Conservation (phyloP, 441 rosid species). For the Manihot esculenta region DNA sequence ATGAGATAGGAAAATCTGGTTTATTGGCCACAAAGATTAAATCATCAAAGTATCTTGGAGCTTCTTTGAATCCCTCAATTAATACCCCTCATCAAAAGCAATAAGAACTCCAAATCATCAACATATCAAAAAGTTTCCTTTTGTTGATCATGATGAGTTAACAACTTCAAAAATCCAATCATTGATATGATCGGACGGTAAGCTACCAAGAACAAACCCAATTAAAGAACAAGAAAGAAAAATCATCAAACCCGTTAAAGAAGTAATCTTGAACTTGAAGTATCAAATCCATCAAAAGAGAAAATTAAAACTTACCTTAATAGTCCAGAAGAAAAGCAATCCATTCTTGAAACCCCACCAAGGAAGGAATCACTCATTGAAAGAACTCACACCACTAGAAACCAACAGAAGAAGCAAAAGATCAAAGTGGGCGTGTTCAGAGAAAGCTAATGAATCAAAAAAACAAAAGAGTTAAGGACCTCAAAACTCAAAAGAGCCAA, state of each 20-base stretch:
- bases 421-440: slow-evolving; percentile 10
- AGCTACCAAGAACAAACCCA: slow-evolving; percentile 3
- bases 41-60: background rate
- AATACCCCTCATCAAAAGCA: background rate
- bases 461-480: background rate
- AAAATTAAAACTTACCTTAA: slow-evolving; percentile 21
- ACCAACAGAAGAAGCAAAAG: slow-evolving; percentile 7
- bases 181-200: slow-evolving; percentile 13
- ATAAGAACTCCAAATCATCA: background rate
- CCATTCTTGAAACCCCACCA: slow-evolving; percentile 7
- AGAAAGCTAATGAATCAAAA: slow-evolving; percentile 13
- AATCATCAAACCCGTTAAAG: slow-evolving; percentile 15
- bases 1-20: background rate
- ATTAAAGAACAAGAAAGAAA: background rate
- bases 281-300: slow-evolving; percentile 19
- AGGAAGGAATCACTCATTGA: slow-evolving; percentile 8
- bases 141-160: background rate
- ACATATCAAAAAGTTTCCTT: background rate
- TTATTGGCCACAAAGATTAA: background rate
- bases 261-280: slow-evolving; percentile 16
- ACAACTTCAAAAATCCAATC: slow-evolving; percentile 8
- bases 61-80: background rate
- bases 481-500: slow-evolving; percentile 12
- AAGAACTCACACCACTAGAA: background rate
- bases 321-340: slow-evolving; percentile 9